Evolutionary conservation across 495 filamentous ascomycete species (phyloP), one percentile per base, ranked within the genome.

Genomic region (Trichocladium uniseriatum): DNA sequence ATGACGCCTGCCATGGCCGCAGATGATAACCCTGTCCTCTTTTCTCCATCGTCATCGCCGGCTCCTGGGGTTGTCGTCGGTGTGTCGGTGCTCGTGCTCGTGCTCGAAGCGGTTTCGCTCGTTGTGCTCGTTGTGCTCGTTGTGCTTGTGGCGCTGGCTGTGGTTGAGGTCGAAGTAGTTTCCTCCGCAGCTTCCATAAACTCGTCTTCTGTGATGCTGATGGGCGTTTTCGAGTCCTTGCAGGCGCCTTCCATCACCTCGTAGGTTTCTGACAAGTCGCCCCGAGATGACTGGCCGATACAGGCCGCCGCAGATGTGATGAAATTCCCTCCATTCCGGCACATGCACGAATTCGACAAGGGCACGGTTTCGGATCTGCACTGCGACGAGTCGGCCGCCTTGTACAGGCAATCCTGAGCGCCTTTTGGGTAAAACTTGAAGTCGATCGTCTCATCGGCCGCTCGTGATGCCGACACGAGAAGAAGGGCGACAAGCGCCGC

Each of bases 271-370:
- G 43, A 22, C 5, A 74, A 28, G 22, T 71, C 68, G 18, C 7
- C 37, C 9, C 55, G 49, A 15, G 61, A 63, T 11, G 53, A 22
- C 34, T 43, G 51, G 10, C 68, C 68, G 37, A 75, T 54, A 45
- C 72, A 75, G 9, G 38, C 35, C 3, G 72, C 72, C 31, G 69
- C 54, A 27, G 62, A 60, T 35, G 65, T 66, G 43, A 73, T 57
- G 48, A 75, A 75, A 54, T 70, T 61, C 3, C 65, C 65, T 15
- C 59, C 57, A 52, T 74, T 73, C 46, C 44, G 55, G 48, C 72
- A 75, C 0, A 75, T 51, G 24, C 72, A 75, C 6, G 53, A 36
- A 43, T 74, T 75, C n/a, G 69, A 54, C 24, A 61, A 57, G 9
- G 42, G 5, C 0, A 64, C 64, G 1, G 65, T 61, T 11, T 46